phyloP scores from a whole-genome alignment of 768 basidiomycete genomes.

The Phallus indusiatus region DNA sequence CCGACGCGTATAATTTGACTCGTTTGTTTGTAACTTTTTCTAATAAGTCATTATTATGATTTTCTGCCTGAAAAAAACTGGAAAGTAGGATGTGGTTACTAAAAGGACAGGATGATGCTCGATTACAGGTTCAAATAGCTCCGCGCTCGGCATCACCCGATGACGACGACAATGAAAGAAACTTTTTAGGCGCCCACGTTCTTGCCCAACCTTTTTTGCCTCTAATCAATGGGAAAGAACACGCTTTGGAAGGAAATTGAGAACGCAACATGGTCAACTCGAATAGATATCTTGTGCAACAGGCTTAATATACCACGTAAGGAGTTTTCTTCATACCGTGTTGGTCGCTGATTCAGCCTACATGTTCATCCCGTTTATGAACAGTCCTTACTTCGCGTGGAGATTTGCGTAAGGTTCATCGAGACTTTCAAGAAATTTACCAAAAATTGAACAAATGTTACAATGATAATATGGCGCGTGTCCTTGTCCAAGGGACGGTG shows the following conservation, averaged over 20 bases:
- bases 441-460: slow-evolving; percentile 41
- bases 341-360: too few species aligned
- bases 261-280: neutral
- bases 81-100: too few species aligned
- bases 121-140: too few species aligned
- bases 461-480: slow-evolving; percentile 30
- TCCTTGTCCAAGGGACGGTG: slow-evolving; percentile 45
- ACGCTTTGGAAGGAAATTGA: neutral
- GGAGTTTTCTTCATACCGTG: neutral
- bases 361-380: neutral
- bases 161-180: too few species aligned
- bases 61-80: too few species aligned
- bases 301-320: slow-evolving; percentile 1
- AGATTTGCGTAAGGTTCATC: slow-evolving; percentile 55
- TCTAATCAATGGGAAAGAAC: neutral
- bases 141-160: too few species aligned
- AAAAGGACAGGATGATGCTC: too few species aligned
- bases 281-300: neutral
- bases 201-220: too few species aligned
- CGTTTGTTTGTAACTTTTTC: too few species aligned
- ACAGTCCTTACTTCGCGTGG: slow-evolving; percentile 47
- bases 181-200: too few species aligned
- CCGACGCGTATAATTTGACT: too few species aligned
- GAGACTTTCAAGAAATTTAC: slow-evolving; percentile 45
- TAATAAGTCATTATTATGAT: too few species aligned